Evolutionary conservation across 2,329 filamentous ascomycete genomes (phyloP), one percentile per base, ranked within the genome.

Genomic region (Paecilomyces sp.): DNA sequence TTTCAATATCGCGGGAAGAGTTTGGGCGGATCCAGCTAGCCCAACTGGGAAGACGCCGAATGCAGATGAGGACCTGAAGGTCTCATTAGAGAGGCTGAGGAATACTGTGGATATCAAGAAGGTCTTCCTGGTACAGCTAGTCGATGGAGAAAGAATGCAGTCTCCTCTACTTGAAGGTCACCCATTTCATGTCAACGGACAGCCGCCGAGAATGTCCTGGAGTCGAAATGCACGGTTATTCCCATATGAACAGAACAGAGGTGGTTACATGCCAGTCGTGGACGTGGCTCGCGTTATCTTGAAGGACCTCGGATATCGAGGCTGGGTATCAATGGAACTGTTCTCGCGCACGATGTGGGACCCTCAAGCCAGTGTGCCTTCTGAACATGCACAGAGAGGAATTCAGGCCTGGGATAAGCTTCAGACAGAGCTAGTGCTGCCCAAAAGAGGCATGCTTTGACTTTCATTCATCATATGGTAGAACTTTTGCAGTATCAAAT

Each of bases 91-190:
- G 31, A 75, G 80, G 3, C 74, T 91, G 6, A 71, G 84, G 0
- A 64, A 75, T 1, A 77, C 75, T 0, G 74, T 91, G 4, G 82
- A 89, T 61, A 78, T 83, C 1, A 71, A 75, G 50, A 90, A 88
- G 71, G 79, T 92, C 0, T 89, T 91, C 66, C 89, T 89, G 65
- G 78, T 92, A 0, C 89, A 92, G 68, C 80, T 91, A 5, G 89
- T 88, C 3, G 89, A 92, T 66, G 89, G 84, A 3, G 87, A 90
- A 69, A 78, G 81, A 9, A 78, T 91, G 7, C 66, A 71, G 0
- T 63, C 73, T 15, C 88, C 88, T 0, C 71, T 92, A 5, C 61
- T 79, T 1, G 67, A 78, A 18, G 81, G 79, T 1, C 86, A 89
- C 68, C 69, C 76, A 2, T 87, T 83, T 65, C 82, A 87, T 72